Evolutionary conservation across 2,329 filamentous ascomycete genomes (phyloP), one percentile per base, ranked within the genome.

Genomic region (Botrytis fabae): DNA sequence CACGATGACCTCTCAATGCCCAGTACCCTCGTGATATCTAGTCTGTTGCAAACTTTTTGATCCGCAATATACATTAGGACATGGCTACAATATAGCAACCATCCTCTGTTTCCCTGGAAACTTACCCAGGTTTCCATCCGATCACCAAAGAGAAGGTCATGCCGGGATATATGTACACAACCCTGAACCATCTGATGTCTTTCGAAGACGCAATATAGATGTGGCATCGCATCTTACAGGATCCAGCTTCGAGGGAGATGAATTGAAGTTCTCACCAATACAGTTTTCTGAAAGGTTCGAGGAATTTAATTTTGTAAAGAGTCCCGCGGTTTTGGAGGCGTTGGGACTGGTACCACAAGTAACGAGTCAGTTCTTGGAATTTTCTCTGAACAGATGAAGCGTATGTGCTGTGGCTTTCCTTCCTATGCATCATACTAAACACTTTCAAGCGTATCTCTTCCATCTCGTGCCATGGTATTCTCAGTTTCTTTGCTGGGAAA

Each of bases 171-270:
- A 48, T 32, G 9, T 5, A 4, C 22, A 25, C 32, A 2, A 1
- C 2, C 22, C 22, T 7, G 16, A 5, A 18, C 0, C 32, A 38
- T 10, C 0, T 1, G 28, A 38, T 28, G 16, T 1, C 2, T 54
- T 8, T 28, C 14, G 5, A 1, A 6, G 14, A 16, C n/a, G 28
- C 25, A 7, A 28, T 3, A 16, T 8, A 18, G 25, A n/a, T 57
- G 8, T 18, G n/a, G 2, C n/a, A 6, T 18, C 8, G 51, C 6
- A 18, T 18, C n/a, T 16, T 57, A 28, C 2, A 9, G n/a, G 4
- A 3, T 28, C 6, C 51, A 8, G 8, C 3, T 18, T 32, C 12
- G 6, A 18, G 5, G n/a, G 0, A 28, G 6, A 18, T 57, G 12
- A 18, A n/a, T 18, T 32, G 2, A 57, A 28, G 7, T 18, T 28